A percentile compares a stretch with the other conserved stretches of the same genome.
phyloP scores from a whole-genome alignment of 2,329 filamentous ascomycete genomes.

The Clarireedia paspali region DNA sequence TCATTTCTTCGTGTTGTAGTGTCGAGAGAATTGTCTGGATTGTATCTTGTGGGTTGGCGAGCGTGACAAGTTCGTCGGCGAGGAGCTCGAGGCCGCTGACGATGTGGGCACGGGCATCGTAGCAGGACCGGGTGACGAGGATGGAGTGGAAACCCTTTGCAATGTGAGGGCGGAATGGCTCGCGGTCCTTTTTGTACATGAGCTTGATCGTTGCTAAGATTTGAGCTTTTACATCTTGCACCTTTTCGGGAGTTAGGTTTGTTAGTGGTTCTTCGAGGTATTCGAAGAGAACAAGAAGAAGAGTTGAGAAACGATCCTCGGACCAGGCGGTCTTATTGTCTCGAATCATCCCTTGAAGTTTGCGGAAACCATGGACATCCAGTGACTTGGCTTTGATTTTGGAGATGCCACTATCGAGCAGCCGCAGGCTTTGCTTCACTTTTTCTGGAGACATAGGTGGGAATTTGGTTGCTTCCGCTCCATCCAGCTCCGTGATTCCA shows the following conservation, averaged over 20 bases:
- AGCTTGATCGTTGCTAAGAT: conserved; percentile 67
- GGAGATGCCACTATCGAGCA: conserved; percentile 67
- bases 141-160: conserved; percentile 60
- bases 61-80: conserved; percentile 60
- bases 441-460: conserved; percentile 41
- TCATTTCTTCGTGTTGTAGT: conserved; percentile 37
- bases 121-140: conserved; percentile 54
- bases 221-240: conserved; percentile 66
- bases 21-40: conserved; percentile 44
- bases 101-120: conserved; percentile 64
- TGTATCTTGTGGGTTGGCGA: conserved; percentile 57
- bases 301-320: conserved; percentile 60
- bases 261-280: conserved; percentile 58
- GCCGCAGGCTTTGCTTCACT: conserved; percentile 47
- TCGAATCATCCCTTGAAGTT: conserved; percentile 66
- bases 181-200: conserved; percentile 59
- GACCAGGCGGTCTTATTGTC: conserved; percentile 56
- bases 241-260: conserved; percentile 53
- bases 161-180: conserved; percentile 60
- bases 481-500: conserved; percentile 11
- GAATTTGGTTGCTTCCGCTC: conserved; percentile 14
- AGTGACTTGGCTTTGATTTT: conserved; percentile 64
- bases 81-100: conserved; percentile 67
- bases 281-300: conserved; percentile 61
- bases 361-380: conserved; percentile 76